A percentile compares a stretch with the other conserved stretches of the same genome.
These are phyloP conservation scores for Magnolia changhungtana DNA, from an alignment of 164 flowering plant species.

Conservation along the genomic window DNA sequence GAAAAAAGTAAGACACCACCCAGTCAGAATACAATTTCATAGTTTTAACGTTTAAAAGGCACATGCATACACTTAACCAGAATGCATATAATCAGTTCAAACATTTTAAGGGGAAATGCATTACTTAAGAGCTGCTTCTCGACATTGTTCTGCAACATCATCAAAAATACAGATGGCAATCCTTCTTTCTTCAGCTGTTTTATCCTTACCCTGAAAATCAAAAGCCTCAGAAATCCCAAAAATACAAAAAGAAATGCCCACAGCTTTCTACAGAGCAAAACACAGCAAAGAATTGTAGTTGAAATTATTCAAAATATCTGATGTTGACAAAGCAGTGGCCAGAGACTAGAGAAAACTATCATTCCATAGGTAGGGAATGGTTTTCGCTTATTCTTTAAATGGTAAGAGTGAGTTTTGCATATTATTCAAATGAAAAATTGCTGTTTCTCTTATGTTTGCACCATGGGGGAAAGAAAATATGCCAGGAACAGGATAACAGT, in stretches of 20 bases:
- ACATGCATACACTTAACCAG: no score
- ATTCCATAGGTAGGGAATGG: no score
- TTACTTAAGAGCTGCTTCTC: constrained; percentile 59
- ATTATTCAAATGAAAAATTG: no score
- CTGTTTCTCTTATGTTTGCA: no score
- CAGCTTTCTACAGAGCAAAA: background rate
- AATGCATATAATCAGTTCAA: background rate
- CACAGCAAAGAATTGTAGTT: no score
- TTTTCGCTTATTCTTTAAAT: no score
- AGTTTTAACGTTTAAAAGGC: background rate
- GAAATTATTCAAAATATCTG: background rate
- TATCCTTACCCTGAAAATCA: constrained; percentile 49
- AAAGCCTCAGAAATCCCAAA: background rate
- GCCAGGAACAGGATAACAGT: no score
- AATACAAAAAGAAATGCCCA: background rate
- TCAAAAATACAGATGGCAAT: constrained; percentile 62
- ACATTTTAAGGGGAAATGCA: constrained; percentile 8
- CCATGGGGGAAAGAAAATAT: no score
- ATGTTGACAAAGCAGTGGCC: background rate
- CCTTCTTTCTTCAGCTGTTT: constrained; percentile 60
- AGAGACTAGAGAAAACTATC: no score
- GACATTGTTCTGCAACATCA: constrained; percentile 65
- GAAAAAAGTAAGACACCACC: background rate
- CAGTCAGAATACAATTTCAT: background rate
- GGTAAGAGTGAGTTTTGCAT: no score